Percentiles rank a stretch among this genome's conserved stretches.
phyloP scores from a whole-genome alignment of 306 rosid species.

The Nissolia schottii region DNA sequence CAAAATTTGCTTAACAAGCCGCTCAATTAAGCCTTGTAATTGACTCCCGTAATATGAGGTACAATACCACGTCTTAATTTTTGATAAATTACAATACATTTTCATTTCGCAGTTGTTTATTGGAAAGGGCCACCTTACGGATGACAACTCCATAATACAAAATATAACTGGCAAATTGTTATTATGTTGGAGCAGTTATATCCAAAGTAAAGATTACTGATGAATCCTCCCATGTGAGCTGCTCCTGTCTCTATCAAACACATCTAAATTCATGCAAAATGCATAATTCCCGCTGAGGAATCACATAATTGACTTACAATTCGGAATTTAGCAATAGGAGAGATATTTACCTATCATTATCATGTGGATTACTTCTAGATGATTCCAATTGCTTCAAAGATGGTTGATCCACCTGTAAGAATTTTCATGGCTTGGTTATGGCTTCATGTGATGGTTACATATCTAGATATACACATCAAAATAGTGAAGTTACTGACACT shows the following conservation, averaged over 20 bases:
- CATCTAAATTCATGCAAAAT: conserved; percentile 21
- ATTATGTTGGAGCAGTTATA: conserved; percentile 6
- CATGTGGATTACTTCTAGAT: conserved; percentile 27
- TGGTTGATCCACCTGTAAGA: conserved; percentile 27
- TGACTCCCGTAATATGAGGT: conserved; percentile 12
- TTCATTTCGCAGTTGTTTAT: background rate
- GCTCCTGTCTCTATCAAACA: conserved; percentile 12
- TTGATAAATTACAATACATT: conserved; percentile 4
- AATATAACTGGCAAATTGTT: background rate
- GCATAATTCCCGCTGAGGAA: background rate
- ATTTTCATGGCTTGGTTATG: conserved; percentile 17
- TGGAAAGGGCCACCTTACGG: conserved; percentile 17
- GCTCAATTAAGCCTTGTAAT: background rate
- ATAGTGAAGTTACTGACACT: conserved; percentile 25
- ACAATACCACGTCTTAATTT: conserved; percentile 15
- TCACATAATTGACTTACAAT: background rate
- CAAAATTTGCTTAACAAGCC: conserved; percentile 5
- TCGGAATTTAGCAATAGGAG: background rate
- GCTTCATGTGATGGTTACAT: background rate
- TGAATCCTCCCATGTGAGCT: conserved; percentile 20
- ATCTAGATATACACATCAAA: background rate
- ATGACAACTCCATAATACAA: background rate
- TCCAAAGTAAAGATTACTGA: background rate
- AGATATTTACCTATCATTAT: conserved; percentile 27
- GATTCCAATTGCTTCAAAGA: conserved; percentile 16